Evolutionary conservation across 805 yeast species (phyloP).

Genomic region (Barnettozyma pratensis): DNA sequence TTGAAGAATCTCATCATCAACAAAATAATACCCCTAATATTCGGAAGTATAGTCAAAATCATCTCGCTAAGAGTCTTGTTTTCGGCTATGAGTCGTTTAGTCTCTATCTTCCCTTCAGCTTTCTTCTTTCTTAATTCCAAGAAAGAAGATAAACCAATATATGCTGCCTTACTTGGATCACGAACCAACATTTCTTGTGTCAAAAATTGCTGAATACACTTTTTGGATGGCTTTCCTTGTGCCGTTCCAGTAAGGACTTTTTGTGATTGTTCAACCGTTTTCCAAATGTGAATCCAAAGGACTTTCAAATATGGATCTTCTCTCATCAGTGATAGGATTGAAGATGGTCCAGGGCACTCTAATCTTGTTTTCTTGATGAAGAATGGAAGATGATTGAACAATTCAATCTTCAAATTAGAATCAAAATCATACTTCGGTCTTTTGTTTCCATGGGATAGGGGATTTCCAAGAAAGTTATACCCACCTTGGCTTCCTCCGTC

Average conservation of each 20-base stretch:
- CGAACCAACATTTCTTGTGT: not conserved
- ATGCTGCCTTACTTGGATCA: conserved; percentile 3
- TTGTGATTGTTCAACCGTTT: conserved; percentile 7
- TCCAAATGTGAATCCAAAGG: conserved; percentile 29
- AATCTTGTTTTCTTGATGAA: conserved; percentile 35
- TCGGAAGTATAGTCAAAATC: conserved; percentile 16
- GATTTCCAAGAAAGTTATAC: not conserved
- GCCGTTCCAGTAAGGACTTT: not conserved
- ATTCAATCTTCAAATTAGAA: conserved; percentile 33
- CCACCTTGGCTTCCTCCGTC: not conserved
- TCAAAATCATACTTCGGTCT: conserved; percentile 15
- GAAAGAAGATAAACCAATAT: conserved; percentile 6
- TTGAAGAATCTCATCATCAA: conserved; percentile 22
- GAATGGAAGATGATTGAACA: conserved; percentile 41
- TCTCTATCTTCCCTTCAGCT: conserved; percentile 3
- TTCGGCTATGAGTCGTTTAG: not conserved
- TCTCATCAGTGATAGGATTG: conserved; percentile 43
- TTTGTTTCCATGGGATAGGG: not conserved
- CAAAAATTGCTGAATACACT: not conserved
- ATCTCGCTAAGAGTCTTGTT: conserved; percentile 6
- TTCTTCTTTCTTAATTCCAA: conserved; percentile 13
- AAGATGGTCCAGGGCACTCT: conserved; percentile 46
- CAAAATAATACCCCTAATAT: conserved; percentile 10
- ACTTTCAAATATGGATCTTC: conserved; percentile 39
- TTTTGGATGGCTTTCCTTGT: not conserved